Evolutionary conservation across 345 rosid species (phyloP).

Genomic region (Gossypium ekmanianum): DNA sequence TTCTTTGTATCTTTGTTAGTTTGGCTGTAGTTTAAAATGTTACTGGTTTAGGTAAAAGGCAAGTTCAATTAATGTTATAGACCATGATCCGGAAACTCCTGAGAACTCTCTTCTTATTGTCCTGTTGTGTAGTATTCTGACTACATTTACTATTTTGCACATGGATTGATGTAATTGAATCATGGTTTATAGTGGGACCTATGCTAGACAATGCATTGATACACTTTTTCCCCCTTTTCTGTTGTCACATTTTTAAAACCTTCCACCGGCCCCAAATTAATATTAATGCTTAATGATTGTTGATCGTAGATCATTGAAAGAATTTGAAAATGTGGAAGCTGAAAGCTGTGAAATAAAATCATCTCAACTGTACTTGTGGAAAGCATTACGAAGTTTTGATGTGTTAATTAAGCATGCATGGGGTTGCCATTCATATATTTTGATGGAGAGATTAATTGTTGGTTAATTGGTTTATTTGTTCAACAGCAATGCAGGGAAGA

Average conservation of each 20-base stretch:
- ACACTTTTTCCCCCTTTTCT: not conserved
- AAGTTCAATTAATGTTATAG: not conserved
- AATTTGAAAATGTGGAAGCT: not conserved
- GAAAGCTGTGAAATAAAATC: not conserved
- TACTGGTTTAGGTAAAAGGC: not conserved
- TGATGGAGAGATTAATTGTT: constrained; percentile 15
- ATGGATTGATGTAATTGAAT: constrained; percentile 10
- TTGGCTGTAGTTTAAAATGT: constrained; percentile 3
- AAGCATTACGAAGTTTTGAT: not conserved
- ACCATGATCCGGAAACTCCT: not conserved
- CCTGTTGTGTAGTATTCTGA: not conserved
- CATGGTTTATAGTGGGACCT: constrained; percentile 9
- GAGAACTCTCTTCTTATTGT: not conserved
- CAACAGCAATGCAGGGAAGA: constrained; percentile 91
- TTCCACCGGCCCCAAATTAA: not conserved
- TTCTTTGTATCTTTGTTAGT: not conserved
- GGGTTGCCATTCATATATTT: not conserved
- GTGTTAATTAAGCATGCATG: not conserved
- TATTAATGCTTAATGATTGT: not conserved
- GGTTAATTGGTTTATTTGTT: not conserved
- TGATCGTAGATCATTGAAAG: not conserved
- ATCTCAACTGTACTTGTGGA: not conserved
- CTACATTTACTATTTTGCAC: not conserved
- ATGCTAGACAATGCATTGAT: not conserved
- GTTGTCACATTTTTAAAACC: not conserved